A percentile compares a stretch with the other conserved stretches of the same genome.
phyloP scores from a whole-genome alignment of 768 basidiomycete genomes.

The Gloeostereum incarnatum region DNA sequence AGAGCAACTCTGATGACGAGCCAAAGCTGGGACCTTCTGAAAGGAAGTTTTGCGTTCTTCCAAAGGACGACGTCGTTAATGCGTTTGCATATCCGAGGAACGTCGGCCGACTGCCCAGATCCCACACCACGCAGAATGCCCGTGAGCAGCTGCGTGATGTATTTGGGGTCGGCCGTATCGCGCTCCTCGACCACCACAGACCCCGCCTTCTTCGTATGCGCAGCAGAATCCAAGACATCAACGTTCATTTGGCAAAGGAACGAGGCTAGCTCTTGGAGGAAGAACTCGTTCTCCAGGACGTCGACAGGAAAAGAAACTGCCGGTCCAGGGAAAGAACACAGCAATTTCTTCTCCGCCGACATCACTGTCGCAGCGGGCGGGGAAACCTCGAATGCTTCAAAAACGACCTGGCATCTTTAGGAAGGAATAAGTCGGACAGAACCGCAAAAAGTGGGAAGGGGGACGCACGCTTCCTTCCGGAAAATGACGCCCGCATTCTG shows the following conservation, averaged over 20 bases:
- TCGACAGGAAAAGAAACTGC: constrained; percentile 25
- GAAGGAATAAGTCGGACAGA: neutral
- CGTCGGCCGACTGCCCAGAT: constrained; percentile 19
- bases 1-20: constrained; percentile 35
- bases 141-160: constrained; percentile 38
- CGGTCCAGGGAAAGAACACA: constrained; percentile 36
- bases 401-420: constrained; percentile 15
- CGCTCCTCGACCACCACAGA: constrained; percentile 24
- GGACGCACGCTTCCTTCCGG: constrained; percentile 13
- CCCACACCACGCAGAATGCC: constrained; percentile 37
- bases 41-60: constrained; percentile 25
- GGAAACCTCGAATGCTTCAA: constrained; percentile 40
- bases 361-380: constrained; percentile 25
- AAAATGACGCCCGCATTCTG: constrained; percentile 41
- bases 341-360: constrained; percentile 27
- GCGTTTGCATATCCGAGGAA: constrained; percentile 28
- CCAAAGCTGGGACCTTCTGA: constrained; percentile 45
- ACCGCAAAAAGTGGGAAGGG: neutral
- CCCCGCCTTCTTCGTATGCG: constrained; percentile 27
- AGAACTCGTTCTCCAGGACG: constrained; percentile 16
- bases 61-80: constrained; percentile 37
- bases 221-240: constrained; percentile 19
- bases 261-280: constrained; percentile 23
- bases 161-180: constrained; percentile 32
- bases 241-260: constrained; percentile 29